A percentile compares a stretch with the other conserved stretches of the same genome.
phyloP scores from a whole-genome alignment of 2,329 filamentous ascomycete genomes.

The Colletotrichum eremochloae region DNA sequence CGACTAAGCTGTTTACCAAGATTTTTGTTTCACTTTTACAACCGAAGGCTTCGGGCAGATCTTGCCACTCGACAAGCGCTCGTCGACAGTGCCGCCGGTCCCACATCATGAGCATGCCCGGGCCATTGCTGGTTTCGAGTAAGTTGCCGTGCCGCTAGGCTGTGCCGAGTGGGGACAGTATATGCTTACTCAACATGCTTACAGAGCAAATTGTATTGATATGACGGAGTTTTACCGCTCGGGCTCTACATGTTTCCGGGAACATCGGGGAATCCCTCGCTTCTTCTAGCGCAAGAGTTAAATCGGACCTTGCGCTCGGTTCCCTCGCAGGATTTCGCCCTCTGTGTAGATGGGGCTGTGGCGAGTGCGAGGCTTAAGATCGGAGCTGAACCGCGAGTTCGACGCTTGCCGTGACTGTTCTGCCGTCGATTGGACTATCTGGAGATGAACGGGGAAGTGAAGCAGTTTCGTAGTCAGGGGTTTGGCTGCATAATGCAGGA shows the following conservation, averaged over 20 bases:
- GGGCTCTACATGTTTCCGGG: constrained; percentile 10
- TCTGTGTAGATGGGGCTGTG: constrained; percentile 5
- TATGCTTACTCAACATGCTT: constrained; percentile 16
- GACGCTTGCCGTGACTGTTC: constrained; percentile 2
- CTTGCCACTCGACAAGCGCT: background rate
- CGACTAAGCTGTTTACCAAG: background rate
- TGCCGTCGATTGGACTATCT: constrained; percentile 11
- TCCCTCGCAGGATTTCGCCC: constrained; percentile 2
- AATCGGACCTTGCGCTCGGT: constrained; percentile 18
- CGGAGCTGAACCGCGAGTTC: constrained; percentile 12
- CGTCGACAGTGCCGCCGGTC: background rate
- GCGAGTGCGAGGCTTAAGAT: constrained; percentile 5
- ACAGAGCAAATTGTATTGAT: constrained; percentile 33
- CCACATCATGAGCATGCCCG: constrained; percentile 2
- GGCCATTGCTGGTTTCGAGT: constrained; percentile 25
- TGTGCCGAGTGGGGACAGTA: constrained; percentile 7
- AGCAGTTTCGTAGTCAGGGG: background rate
- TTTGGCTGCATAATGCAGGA: background rate
- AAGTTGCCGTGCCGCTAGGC: constrained; percentile 21
- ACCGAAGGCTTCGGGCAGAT: constrained; percentile 1
- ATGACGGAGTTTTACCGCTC: constrained; percentile 19
- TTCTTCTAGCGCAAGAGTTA: constrained; percentile 27
- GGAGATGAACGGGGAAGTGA: constrained; percentile 3
- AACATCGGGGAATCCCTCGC: constrained; percentile 17
- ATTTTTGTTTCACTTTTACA: background rate